Base-by-base conservation (phyloP, 2,329 filamentous ascomycete species). In the Leptosphaerulina australis region DNA sequence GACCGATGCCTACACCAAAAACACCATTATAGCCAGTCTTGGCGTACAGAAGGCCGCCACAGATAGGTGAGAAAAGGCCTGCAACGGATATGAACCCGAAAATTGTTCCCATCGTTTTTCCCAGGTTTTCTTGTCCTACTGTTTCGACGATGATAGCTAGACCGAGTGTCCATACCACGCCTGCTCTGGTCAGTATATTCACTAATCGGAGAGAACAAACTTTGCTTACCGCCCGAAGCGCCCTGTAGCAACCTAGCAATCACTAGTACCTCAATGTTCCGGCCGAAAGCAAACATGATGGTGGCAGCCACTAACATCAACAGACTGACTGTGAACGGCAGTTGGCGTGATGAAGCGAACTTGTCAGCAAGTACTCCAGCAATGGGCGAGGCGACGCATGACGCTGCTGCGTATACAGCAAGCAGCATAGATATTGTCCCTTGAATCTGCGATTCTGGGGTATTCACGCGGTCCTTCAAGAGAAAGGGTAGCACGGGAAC, bases 41-140 rank as follows among this genome's bases (percentile, higher is more conserved):
- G 21, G 81, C 75, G 62, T 87, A 87, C 1, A 87, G 66, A 0
- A 85, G 61, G 0, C 85, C 85, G 3, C 85, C 85, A 0, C 85
- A 67, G 0, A 84, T 74, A 0, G 85, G 85, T 0, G 83, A 78
- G 12, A 81, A 70, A 4, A 87, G 69, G 31, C 79, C 78, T 0
- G 83, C 84, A 0, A 83, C 74, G 0, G 80, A 81, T 41, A 85
- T 80, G 53, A 86, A 80, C 51, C 80, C 81, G 65, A 83, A 84
- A 6, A 85, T 81, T 35, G 80, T 79, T 11, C 84, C 84, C 61
- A 87, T 81, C 1, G 81, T 81, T 63, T 84, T 84, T 2, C 84
- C 85, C 28, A 87, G 64, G 36, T 83, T 81, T 39, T 81, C 74
- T 2, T 73, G 75, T 0, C 79, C 76, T 5, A 86, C 83, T 0